Percentiles rank a stretch among this genome's conserved stretches.
These are phyloP conservation scores for Apiospora sp. DNA, from an alignment of 2,329 filamentous ascomycete species.

Conservation along the genomic window DNA sequence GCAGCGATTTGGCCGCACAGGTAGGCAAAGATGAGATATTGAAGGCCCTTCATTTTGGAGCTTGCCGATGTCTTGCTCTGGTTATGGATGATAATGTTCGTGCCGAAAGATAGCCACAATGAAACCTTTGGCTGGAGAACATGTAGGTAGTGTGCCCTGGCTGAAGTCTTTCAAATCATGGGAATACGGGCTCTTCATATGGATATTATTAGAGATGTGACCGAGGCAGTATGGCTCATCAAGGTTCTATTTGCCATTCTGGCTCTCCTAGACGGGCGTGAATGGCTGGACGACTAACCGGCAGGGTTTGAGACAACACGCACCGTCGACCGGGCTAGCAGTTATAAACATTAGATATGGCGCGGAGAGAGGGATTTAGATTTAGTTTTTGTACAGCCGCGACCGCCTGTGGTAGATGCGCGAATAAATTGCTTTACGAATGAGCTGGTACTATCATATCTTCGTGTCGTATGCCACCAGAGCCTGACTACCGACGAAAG, in stretches of 20 bases:
- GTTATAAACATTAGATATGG: neutral
- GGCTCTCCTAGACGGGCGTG: neutral
- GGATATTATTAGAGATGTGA: neutral
- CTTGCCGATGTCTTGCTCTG: neutral
- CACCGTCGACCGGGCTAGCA: neutral
- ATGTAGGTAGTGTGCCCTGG: neutral
- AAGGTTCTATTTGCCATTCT: neutral
- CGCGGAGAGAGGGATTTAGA: neutral
- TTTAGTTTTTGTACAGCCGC: neutral
- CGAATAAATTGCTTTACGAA: neutral
- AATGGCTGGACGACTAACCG: too few relatives aligned
- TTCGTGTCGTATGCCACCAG: too few relatives aligned
- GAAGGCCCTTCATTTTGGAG: neutral
- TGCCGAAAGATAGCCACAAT: neutral
- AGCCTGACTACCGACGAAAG: neutral
- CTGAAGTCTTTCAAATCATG: neutral
- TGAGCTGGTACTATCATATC: neutral
- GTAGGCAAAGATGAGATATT: neutral
- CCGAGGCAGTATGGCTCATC: neutral
- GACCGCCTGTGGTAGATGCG: neutral
- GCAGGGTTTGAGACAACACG: neutral
- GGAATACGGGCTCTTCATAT: neutral
- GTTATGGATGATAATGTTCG: neutral
- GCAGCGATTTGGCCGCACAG: neutral
- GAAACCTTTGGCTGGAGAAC: neutral